These are phyloP conservation scores for Chlamydomonas sphaeroides DNA, from an alignment of 139 green algal genomes.

Conservation along the genomic window DNA sequence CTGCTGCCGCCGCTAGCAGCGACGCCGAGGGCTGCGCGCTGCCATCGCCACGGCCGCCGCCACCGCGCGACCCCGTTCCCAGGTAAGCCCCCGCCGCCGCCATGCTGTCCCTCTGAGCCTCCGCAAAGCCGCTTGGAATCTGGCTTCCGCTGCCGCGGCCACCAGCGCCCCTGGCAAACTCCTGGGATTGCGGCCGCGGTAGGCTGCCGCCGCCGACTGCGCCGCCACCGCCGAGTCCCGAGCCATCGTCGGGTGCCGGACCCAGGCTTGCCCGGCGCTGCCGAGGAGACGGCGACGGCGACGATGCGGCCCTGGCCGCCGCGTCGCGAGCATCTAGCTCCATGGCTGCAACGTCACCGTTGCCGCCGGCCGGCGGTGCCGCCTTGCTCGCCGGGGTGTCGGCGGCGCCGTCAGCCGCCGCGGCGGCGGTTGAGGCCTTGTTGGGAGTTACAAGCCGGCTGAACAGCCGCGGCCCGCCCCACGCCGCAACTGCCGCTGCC, in stretches of 20 bases:
- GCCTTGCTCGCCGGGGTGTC: neutral
- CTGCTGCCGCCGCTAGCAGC: too few species aligned
- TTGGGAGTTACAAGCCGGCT: conserved; percentile 10
- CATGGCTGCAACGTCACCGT: neutral
- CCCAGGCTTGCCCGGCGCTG: too few species aligned
- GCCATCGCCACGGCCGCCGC: too few species aligned
- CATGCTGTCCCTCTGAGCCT: conserved; percentile 21
- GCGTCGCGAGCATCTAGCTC: neutral
- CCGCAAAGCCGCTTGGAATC: neutral
- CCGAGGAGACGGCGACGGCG: too few species aligned
- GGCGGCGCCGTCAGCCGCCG: too few species aligned
- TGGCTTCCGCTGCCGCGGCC: neutral
- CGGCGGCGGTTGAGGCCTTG: neutral
- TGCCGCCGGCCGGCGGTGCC: too few species aligned
- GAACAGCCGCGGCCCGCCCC: neutral
- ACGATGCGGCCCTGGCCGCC: neutral
- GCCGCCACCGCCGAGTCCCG: neutral
- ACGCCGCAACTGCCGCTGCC: neutral
- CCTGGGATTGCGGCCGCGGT: neutral
- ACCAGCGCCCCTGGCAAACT: neutral
- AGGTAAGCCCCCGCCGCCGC: too few species aligned
- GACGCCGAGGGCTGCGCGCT: too few species aligned
- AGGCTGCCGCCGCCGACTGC: neutral
- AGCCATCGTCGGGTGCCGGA: neutral
- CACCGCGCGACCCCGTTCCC: neutral